Conservation (phyloP, 1,139 yeast species). For the Entelexis paramagnoliae region DNA sequence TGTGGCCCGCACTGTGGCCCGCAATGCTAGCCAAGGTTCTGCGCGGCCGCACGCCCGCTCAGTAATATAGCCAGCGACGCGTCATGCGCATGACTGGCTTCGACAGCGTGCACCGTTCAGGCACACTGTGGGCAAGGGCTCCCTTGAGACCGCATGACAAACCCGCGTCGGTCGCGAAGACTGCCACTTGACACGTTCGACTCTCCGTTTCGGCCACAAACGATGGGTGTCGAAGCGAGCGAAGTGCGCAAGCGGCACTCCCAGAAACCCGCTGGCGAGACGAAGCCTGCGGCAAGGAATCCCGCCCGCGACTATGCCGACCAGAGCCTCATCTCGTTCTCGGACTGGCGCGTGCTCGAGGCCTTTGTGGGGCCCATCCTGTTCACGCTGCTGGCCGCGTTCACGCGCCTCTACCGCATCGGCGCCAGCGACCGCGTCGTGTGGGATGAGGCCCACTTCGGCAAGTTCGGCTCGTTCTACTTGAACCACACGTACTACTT, state of each 20-base stretch:
- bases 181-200: conserved; percentile 7
- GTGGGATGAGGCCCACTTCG: conserved; percentile 71
- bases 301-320: conserved; percentile 5
- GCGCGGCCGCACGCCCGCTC: not conserved
- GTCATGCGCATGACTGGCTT: not conserved
- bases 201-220: not conserved
- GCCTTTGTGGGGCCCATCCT: conserved; percentile 44
- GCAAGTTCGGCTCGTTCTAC: conserved; percentile 89
- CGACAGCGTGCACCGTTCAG: not conserved
- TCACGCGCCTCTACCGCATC: conserved; percentile 58
- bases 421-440: conserved; percentile 57
- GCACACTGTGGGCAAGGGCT: conserved; percentile 1
- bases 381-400: conserved; percentile 52
- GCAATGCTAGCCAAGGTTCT: too few species aligned
- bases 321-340: conserved; percentile 21
- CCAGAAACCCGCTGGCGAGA: not conserved
- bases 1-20: too few species aligned
- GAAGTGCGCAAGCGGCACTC: conserved; percentile 6
- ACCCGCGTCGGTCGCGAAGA: conserved; percentile 8
- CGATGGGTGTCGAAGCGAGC: conserved; percentile 8
- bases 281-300: not conserved
- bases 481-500: conserved; percentile 88
- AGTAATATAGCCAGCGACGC: not conserved
- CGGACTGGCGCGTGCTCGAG: conserved; percentile 32
- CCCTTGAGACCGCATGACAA: conserved; percentile 4